Percentiles rank a stretch among this genome's conserved stretches.
Evolutionary conservation across 495 filamentous ascomycete genomes (phyloP).

Genomic region (Aspergillus affinis): DNA sequence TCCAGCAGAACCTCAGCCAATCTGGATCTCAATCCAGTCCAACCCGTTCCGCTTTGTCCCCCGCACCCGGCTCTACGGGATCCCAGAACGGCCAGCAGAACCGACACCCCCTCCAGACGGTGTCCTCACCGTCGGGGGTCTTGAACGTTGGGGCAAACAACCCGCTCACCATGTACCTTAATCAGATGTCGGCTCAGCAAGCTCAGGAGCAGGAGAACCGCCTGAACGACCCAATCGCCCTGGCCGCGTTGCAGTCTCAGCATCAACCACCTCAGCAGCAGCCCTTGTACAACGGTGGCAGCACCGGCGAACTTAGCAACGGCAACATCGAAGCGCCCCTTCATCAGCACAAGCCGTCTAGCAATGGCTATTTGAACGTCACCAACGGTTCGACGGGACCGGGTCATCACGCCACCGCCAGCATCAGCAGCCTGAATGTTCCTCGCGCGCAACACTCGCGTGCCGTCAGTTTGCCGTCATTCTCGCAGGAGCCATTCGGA

Average conservation of each 20-base stretch:
- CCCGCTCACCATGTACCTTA: conserved; percentile 91
- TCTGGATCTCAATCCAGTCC: conserved; percentile 69
- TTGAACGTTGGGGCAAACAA: conserved; percentile 81
- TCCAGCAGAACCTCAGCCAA: conserved; percentile 52
- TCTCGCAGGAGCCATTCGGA: conserved; percentile 59
- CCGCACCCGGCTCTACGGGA: conserved; percentile 55
- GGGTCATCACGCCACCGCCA: conserved; percentile 59
- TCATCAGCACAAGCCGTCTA: conserved; percentile 58
- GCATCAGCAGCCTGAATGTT: conserved; percentile 57
- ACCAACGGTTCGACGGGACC: conserved; percentile 63
- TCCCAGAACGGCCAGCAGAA: conserved; percentile 51
- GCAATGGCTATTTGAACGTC: conserved; percentile 56
- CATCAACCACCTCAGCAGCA: conserved; percentile 57
- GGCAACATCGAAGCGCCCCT: conserved; percentile 48
- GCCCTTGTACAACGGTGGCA: conserved; percentile 48
- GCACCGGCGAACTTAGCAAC: conserved; percentile 56
- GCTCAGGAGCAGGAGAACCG: conserved; percentile 61
- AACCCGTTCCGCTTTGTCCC: conserved; percentile 56
- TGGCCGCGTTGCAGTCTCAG: conserved; percentile 62
- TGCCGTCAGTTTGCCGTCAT: conserved; percentile 79
- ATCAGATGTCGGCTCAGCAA: conserved; percentile 78
- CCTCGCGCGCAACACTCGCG: conserved; percentile 74
- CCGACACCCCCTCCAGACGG: conserved; percentile 51
- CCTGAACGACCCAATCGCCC: conserved; percentile 47
- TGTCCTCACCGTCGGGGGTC: conserved; percentile 64